Conservation (phyloP, 345 rosid species). For the Citrus maxima region DNA sequence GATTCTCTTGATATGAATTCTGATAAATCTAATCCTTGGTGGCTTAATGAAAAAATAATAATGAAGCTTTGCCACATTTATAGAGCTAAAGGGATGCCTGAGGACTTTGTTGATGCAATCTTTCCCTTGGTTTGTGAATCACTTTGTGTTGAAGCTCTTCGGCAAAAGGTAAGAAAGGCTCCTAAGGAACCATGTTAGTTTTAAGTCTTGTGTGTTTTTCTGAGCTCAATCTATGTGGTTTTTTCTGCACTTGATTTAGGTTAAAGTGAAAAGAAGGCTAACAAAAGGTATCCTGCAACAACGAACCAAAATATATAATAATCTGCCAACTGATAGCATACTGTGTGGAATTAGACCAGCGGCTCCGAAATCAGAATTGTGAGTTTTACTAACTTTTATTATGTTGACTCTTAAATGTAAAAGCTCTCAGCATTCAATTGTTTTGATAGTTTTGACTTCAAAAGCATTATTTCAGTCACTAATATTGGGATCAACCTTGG, state of each 20-base stretch:
- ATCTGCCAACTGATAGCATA: conserved; percentile 38
- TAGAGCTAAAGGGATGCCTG: conserved; percentile 74
- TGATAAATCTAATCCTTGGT: conserved; percentile 60
- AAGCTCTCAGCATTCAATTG: not conserved
- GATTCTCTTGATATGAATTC: conserved; percentile 23
- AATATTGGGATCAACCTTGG: not conserved
- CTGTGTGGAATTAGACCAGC: conserved; percentile 54
- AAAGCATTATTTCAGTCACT: not conserved
- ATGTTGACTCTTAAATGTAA: not conserved
- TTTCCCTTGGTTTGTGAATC: conserved; percentile 68
- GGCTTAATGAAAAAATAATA: conserved; percentile 67
- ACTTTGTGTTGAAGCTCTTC: conserved; percentile 47
- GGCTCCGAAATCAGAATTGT: conserved; percentile 51
- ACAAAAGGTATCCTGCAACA: conserved; percentile 35
- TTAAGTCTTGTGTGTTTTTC: not conserved
- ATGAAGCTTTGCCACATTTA: conserved; percentile 74
- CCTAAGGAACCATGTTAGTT: not conserved
- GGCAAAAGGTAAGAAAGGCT: conserved; percentile 51
- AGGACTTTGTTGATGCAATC: conserved; percentile 64
- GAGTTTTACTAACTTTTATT: conserved; percentile 18
- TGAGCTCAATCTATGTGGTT: not conserved
- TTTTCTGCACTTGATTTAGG: conserved; percentile 4
- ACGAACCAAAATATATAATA: conserved; percentile 45
- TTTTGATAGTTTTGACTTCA: not conserved
- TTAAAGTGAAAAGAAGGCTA: conserved; percentile 48